Percentiles rank a stretch among this genome's conserved stretches.
Evolutionary conservation across 306 rosid species (phyloP).

Genomic region (Abrus pulchellus): DNA sequence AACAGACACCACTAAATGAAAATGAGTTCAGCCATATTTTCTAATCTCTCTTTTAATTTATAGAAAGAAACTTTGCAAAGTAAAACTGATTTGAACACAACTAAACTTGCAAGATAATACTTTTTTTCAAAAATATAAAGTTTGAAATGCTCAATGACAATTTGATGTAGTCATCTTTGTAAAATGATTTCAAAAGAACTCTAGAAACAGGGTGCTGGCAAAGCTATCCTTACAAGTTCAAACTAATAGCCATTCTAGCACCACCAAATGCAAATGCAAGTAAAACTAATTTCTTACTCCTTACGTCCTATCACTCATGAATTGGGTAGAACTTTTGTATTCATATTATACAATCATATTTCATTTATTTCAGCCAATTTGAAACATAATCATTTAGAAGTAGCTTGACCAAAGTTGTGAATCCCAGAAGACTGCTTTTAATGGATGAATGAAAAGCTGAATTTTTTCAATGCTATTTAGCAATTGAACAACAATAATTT

Average conservation of each 20-base stretch:
- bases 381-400: conserved; percentile 2
- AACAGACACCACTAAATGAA: conserved; percentile 2
- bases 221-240: not conserved
- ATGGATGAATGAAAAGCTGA: not conserved
- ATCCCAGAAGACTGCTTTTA: not conserved
- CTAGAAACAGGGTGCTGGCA: not conserved
- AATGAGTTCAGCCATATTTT: conserved; percentile 4
- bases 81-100: not conserved
- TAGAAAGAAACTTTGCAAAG: conserved; percentile 19
- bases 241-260: conserved; percentile 1
- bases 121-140: not conserved
- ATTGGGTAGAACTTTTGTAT: not conserved
- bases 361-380: not conserved
- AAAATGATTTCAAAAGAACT: not conserved
- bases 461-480: conserved; percentile 3
- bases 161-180: not conserved
- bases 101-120: not conserved
- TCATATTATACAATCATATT: conserved; percentile 4
- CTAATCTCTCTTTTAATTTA: not conserved
- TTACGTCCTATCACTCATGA: not conserved
- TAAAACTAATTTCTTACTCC: conserved; percentile 7
- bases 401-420: conserved; percentile 6
- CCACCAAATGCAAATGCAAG: conserved; percentile 25
- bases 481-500: not conserved
- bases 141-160: not conserved